phyloP scores from a whole-genome alignment of 257 asterid species.

The Capsicum chinense region DNA sequence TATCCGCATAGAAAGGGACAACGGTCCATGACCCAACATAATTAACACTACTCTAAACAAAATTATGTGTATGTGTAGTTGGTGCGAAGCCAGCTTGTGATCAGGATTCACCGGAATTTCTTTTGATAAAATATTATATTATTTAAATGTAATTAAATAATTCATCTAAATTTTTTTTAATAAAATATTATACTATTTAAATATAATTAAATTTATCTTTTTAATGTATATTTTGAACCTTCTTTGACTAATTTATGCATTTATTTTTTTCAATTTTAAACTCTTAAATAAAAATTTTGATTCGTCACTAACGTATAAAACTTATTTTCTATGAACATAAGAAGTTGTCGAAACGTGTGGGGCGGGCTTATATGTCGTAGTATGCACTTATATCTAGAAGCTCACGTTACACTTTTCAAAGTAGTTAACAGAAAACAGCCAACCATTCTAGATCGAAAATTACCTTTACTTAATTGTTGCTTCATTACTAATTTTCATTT shows the following conservation, averaged over 20 bases:
- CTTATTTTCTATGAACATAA: background rate
- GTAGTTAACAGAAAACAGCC: constrained; percentile 9
- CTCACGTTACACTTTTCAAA: constrained; percentile 14
- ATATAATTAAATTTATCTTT: background rate
- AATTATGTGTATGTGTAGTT: no score
- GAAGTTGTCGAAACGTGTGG: background rate
- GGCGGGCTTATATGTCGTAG: background rate
- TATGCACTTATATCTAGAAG: constrained; percentile 29
- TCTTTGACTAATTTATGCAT: no score
- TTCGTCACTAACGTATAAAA: no score
- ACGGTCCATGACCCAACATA: no score
- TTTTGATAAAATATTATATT: background rate
- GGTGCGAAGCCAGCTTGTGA: no score
- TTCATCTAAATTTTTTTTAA: background rate
- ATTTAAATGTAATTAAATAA: background rate
- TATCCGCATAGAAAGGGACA: no score
- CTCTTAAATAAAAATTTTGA: no score
- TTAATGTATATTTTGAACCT: no score
- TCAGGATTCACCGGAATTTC: no score
- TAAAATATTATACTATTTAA: background rate
- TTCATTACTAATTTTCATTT: background rate
- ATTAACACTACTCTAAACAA: no score
- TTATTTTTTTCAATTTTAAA: no score
- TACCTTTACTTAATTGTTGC: background rate
- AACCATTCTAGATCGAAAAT: constrained; percentile 22